These are phyloP conservation scores for Vaccinium vitisidaea DNA, from an alignment of 148 eudicot species.

Conservation along the genomic window DNA sequence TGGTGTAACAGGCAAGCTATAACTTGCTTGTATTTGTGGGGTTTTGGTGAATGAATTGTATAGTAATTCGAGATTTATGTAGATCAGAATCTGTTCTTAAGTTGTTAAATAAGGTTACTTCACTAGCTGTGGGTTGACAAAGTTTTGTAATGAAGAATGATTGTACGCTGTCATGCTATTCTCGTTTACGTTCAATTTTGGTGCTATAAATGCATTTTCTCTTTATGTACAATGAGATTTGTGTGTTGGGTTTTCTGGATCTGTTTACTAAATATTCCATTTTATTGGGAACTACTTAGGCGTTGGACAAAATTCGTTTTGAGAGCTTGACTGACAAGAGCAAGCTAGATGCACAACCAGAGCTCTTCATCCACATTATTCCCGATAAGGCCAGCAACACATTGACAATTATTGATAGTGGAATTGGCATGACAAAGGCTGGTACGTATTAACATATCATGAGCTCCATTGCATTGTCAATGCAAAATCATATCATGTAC, in stretches of 20 bases:
- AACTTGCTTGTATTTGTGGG: not conserved
- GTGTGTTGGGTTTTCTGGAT: not conserved
- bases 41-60: not conserved
- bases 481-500: not conserved
- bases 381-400: conserved; percentile 70
- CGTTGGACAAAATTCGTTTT: conserved; percentile 65
- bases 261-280: not conserved
- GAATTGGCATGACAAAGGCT: conserved; percentile 77
- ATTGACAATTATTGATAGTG: conserved; percentile 69
- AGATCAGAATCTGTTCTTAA: not conserved
- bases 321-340: conserved; percentile 71
- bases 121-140: not conserved
- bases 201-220: not conserved
- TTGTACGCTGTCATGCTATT: not conserved
- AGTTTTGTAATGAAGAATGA: not conserved
- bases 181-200: not conserved
- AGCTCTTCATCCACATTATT: conserved; percentile 61
- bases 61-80: not conserved
- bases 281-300: not conserved
- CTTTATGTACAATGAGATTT: not conserved
- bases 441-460: conserved; percentile 32
- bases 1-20: not conserved
- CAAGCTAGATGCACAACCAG: conserved; percentile 68
- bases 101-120: not conserved
- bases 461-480: not conserved